Percentiles rank a stretch among this genome's conserved stretches.
These are phyloP conservation scores for Deinandra increscens DNA, from an alignment of 129 eudicot species.

Conservation along the genomic window DNA sequence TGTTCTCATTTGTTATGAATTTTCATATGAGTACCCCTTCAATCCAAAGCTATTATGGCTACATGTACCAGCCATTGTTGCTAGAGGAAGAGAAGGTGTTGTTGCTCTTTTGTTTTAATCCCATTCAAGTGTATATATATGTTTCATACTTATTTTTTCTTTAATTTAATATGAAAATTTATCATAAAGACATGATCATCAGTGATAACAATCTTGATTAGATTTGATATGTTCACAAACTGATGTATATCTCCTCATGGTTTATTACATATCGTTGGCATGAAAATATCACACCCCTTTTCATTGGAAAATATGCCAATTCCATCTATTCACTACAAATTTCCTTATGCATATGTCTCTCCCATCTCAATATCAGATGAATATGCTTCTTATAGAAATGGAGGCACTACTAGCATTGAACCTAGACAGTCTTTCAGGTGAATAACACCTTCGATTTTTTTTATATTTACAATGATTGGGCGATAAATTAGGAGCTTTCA, in stretches of 20 bases:
- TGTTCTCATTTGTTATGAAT: conserved; percentile 42
- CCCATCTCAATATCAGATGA: conserved; percentile 49
- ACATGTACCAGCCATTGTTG: conserved; percentile 49
- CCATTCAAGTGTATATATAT: too few species aligned
- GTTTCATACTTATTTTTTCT: conserved; percentile 2
- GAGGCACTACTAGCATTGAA: conserved; percentile 32
- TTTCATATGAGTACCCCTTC: conserved; percentile 86
- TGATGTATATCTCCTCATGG: conserved; percentile 2
- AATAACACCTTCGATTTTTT: conserved; percentile 21
- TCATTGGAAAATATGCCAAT: conserved; percentile 53
- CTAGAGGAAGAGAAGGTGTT: conserved; percentile 77
- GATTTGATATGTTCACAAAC: conserved; percentile 5
- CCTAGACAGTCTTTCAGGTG: conserved; percentile 48
- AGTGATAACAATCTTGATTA: too few species aligned
- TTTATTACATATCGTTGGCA: conserved; percentile 59
- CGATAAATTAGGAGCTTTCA: not conserved
- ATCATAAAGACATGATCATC: too few species aligned
- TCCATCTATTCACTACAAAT: conserved; percentile 54
- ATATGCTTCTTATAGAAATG: conserved; percentile 52
- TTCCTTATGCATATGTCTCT: conserved; percentile 33
- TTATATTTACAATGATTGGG: not conserved
- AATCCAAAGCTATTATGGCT: conserved; percentile 67
- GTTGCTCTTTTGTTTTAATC: not conserved
- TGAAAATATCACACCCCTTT: conserved; percentile 75
- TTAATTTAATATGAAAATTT: too few species aligned